Evolutionary conservation across 345 rosid genomes (phyloP).

Genomic region (Eucalyptus paniculata): DNA sequence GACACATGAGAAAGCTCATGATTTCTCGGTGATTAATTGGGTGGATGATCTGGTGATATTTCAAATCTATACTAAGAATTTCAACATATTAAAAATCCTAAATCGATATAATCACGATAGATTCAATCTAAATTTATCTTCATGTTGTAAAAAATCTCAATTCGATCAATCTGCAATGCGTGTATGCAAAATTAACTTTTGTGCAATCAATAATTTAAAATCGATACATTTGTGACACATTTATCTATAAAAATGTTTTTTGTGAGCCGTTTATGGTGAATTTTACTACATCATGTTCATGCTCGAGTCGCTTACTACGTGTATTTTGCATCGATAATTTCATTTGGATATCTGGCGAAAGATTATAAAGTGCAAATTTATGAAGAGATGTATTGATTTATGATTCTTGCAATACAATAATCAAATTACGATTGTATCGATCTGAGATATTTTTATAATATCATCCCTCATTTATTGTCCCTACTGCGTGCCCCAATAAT

Average conservation of each 20-base stretch:
- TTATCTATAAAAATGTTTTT: no score
- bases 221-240: fast-evolving
- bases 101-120: no score
- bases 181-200: background rate
- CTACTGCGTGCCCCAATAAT: background rate
- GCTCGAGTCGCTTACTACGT: fast-evolving
- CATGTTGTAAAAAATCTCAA: background rate
- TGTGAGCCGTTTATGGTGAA: background rate
- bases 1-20: no score
- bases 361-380: background rate
- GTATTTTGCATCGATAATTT: background rate
- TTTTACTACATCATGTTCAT: background rate
- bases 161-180: fast-evolving
- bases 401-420: no score
- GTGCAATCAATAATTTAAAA: background rate
- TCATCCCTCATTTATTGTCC: background rate
- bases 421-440: background rate
- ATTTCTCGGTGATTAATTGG: no score
- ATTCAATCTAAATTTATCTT: background rate
- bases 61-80: no score
- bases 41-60: no score
- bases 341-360: background rate
- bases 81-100: no score
- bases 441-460: no score
- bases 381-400: background rate